A percentile compares a stretch with the other conserved stretches of the same genome.
Evolutionary conservation across 805 yeast genomes (phyloP).

Genomic region (Ogataea glucozyma): DNA sequence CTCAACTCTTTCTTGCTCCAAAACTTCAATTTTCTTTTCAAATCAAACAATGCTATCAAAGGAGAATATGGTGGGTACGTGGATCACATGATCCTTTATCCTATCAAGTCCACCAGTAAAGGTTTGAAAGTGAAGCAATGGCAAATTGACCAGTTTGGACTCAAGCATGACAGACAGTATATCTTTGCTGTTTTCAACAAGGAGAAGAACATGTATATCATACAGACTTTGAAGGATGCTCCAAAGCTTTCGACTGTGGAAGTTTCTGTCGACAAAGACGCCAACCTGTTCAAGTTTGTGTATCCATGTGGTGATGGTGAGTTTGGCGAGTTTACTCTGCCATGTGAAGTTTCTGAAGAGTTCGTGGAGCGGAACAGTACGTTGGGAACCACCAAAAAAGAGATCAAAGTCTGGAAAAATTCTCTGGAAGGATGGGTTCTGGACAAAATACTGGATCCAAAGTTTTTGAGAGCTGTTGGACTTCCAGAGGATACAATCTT

Average conservation of each 20-base stretch:
- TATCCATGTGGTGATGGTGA: slow-evolving; percentile 13
- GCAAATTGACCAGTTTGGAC: slow-evolving; percentile 31
- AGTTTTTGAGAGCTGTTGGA: slow-evolving; percentile 21
- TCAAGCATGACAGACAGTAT: slow-evolving; percentile 33
- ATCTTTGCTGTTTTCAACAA: slow-evolving; percentile 23
- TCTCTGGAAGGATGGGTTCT: slow-evolving; percentile 24
- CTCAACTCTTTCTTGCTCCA: not conserved
- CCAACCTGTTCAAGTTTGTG: slow-evolving; percentile 22
- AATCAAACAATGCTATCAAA: not conserved
- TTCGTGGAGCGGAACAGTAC: slow-evolving; percentile 21
- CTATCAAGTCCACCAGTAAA: slow-evolving; percentile 31
- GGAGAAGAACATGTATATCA: slow-evolving; percentile 14
- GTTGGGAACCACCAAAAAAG: slow-evolving; percentile 8
- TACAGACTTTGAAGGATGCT: slow-evolving; percentile 20
- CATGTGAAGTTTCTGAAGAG: slow-evolving; percentile 21
- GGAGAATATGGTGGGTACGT: slow-evolving; percentile 29
- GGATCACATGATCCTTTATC: slow-evolving; percentile 31
- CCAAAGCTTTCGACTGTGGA: slow-evolving; percentile 19
- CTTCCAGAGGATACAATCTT: slow-evolving; percentile 25
- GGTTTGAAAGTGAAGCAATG: slow-evolving; percentile 31
- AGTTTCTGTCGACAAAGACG: slow-evolving; percentile 15
- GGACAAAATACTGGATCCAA: slow-evolving; percentile 22
- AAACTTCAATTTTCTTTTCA: slow-evolving; percentile 2
- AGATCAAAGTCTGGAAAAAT: slow-evolving; percentile 24
- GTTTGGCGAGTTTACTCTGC: slow-evolving; percentile 17